Percentiles rank a stretch among this genome's conserved stretches.
phyloP scores from a whole-genome alignment of 257 asterid species.

The Solanum appendiculatum region DNA sequence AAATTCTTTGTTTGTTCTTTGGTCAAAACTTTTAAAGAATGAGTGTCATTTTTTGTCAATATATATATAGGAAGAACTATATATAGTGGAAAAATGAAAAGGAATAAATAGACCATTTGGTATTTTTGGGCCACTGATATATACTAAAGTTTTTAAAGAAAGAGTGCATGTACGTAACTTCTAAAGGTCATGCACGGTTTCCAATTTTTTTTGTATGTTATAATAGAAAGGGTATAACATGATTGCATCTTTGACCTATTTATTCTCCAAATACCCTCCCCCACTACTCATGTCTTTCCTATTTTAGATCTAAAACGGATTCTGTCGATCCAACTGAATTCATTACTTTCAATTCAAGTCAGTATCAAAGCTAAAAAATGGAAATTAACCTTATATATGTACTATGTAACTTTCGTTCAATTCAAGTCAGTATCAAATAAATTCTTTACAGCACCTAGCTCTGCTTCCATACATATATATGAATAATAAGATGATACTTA shows the following conservation, averaged over 20 bases:
- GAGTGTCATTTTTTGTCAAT: neutral
- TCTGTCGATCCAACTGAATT: neutral
- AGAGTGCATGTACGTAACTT: constrained; percentile 19
- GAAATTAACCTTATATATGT: neutral
- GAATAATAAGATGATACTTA: neutral
- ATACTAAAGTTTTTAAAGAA: neutral
- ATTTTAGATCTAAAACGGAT: neutral
- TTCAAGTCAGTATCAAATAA: too few relatives aligned
- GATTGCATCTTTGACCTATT: constrained; percentile 4
- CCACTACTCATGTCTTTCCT: constrained; percentile 1
- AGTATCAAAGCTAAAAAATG: neutral
- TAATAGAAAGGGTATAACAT: neutral
- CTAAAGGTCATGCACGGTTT: constrained; percentile 34
- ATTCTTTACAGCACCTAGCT: neutral
- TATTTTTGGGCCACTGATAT: constrained; percentile 7
- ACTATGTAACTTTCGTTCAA: neutral
- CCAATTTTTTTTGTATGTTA: neutral
- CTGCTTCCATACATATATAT: neutral
- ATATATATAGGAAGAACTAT: neutral
- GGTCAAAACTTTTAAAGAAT: neutral
- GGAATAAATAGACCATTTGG: neutral
- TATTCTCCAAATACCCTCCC: neutral
- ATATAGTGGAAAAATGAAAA: constrained; percentile 1
- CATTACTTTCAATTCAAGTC: rapidly evolving
- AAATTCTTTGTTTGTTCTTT: neutral